phyloP scores from a whole-genome alignment of 768 basidiomycete species.

The Mycena epipterygia region DNA sequence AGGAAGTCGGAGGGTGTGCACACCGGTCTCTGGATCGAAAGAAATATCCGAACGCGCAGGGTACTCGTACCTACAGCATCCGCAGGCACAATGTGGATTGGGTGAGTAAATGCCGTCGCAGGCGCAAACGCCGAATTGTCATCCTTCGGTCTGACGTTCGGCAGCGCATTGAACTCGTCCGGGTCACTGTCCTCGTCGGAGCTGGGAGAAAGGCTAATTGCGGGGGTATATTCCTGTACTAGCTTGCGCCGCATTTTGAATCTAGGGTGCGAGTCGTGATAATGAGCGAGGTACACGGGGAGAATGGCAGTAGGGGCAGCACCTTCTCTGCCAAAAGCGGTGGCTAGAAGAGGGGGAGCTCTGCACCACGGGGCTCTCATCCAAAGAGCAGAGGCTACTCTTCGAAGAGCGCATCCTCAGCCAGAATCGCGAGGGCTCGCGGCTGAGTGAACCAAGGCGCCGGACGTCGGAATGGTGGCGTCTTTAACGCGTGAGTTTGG shows the following conservation, averaged over 20 bases:
- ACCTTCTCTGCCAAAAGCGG: constrained; percentile 4
- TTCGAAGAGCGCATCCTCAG: constrained; percentile 1
- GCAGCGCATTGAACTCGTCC: background rate
- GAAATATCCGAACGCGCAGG: background rate
- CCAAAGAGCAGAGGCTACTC: constrained; percentile 16
- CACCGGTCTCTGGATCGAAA: constrained; percentile 9
- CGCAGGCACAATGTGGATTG: constrained; percentile 15
- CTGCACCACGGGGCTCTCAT: background rate
- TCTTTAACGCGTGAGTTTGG: background rate
- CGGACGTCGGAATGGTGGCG: background rate
- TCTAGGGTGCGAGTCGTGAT: background rate
- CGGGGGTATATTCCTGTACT: constrained; percentile 8
- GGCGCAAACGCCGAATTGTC: constrained; percentile 1
- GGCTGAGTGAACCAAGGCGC: constrained; percentile 2
- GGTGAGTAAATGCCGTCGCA: constrained; percentile 24
- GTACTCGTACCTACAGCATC: background rate
- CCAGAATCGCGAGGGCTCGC: constrained; percentile 17
- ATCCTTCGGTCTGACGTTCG: constrained; percentile 26
- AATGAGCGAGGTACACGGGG: constrained; percentile 17
- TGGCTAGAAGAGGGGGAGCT: constrained; percentile 22
- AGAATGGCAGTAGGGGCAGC: constrained; percentile 17
- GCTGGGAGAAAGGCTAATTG: background rate
- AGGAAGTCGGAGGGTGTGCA: constrained; percentile 22
- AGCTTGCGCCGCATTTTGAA: constrained; percentile 31
- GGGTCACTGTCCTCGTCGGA: background rate